Conservation (phyloP, 2,329 filamentous ascomycete genomes). For the Colletotrichum sp. region DNA sequence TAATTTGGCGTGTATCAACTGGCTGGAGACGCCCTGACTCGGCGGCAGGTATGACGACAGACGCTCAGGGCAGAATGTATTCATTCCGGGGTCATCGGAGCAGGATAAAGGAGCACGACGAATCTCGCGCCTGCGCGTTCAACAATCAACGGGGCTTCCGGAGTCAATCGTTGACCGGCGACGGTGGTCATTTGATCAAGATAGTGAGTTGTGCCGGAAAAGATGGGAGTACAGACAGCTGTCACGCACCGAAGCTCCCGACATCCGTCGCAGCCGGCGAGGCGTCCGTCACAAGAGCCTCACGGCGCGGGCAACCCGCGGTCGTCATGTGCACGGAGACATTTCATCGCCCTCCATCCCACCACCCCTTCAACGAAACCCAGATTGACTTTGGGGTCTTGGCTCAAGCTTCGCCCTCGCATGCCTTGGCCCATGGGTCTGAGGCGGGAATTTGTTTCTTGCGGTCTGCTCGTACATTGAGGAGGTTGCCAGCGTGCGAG, state of each 20-base stretch:
- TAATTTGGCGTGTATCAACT: constrained; percentile 1
- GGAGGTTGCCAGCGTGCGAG: not conserved
- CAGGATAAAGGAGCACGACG: not conserved
- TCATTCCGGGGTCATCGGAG: not conserved
- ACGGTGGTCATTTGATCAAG: not conserved
- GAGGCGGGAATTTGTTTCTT: constrained; percentile 2
- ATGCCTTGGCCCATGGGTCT: constrained; percentile 1
- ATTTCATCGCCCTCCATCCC: not conserved
- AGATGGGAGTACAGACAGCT: not conserved
- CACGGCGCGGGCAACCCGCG: not conserved
- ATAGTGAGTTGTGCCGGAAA: not conserved
- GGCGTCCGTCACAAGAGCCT: not conserved
- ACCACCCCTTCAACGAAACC: not conserved
- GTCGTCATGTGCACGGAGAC: not conserved
- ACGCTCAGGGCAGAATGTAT: constrained; percentile 9
- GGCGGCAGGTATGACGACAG: not conserved
- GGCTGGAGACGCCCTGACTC: constrained; percentile 7
- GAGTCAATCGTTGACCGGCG: not conserved
- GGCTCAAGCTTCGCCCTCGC: constrained; percentile 14
- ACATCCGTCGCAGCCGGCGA: not conserved
- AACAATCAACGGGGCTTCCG: not conserved
- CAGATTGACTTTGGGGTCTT: constrained; percentile 14
- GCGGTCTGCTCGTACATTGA: not conserved
- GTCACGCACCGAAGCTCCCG: not conserved
- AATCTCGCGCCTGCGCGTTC: not conserved